These are phyloP conservation scores for cucumber (Cucumis sativus) DNA, from an alignment of 306 rosid species.

Conservation along the genomic window Cucumber_9930_V3 NC_026656.2:1124001-1124500, in stretches of 20 bases:
- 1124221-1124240: not conserved
- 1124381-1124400: not conserved
- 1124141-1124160: not conserved
- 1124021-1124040: no score
- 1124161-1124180: not conserved
- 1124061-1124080: no score
- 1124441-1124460: not conserved
- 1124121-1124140: not conserved
- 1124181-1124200: not conserved
- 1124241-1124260: not conserved
- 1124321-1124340: not conserved
- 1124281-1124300: not conserved
- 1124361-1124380: not conserved
- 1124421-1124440: not conserved
- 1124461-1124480: not conserved
- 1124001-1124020: no score
- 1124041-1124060: no score
- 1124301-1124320: not conserved
- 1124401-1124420: not conserved
- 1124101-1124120: no score
- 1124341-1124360: not conserved
- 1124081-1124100: no score
- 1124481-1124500: not conserved
- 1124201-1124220: not conserved
- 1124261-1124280: not conserved